Evolutionary conservation across 805 yeast species (phyloP), one percentile per base, ranked within the genome.

Genomic region (Kodamaea lidongshanica): DNA sequence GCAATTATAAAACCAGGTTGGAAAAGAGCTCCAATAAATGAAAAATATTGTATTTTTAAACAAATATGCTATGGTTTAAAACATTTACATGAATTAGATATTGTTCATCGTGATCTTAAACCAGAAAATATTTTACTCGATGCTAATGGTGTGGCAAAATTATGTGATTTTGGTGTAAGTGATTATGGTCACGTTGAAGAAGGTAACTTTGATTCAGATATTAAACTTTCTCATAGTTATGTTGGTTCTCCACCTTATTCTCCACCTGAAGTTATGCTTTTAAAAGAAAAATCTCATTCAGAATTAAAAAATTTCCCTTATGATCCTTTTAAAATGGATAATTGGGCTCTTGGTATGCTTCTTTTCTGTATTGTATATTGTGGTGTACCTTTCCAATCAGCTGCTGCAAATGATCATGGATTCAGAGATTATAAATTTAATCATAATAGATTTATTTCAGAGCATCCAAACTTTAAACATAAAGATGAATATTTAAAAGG

Each of bases 181-280:
- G 79, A 72, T 30, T 72, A 71, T 48, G 82, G 78, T 11, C 79
- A 76, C 50, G 68, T 56, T 30, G 61, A 52, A 12, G 72, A 71
- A 1, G 68, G 71, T 1, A 72, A 80, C 51, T 56, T 69, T 12
- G 41, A 51, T 0, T 63, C 74, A 14, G 59, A 62, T 3, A 39
- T 70, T 8, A 55, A 54, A 28, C 27, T 45, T 18, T 54, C 68
- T 42, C 58, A 67, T 23, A 59, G 74, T 2, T 69, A 70, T 50
- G 79, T 80, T 24, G 92, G 94, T 2, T 79, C 88, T 1, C 85
- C 92, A 3, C 92, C 92, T 1, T 82, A 79, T 52, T 73, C 79
- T 8, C 76, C 89, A 4, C 92, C 94, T 2, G 92, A 82, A 53
- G 83, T 80, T 10, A 69, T 75, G 71, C 50, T 57, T 16, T 58